Conservation (phyloP, 148 eudicot genomes). For the Rhododendron ferrugineum region DNA sequence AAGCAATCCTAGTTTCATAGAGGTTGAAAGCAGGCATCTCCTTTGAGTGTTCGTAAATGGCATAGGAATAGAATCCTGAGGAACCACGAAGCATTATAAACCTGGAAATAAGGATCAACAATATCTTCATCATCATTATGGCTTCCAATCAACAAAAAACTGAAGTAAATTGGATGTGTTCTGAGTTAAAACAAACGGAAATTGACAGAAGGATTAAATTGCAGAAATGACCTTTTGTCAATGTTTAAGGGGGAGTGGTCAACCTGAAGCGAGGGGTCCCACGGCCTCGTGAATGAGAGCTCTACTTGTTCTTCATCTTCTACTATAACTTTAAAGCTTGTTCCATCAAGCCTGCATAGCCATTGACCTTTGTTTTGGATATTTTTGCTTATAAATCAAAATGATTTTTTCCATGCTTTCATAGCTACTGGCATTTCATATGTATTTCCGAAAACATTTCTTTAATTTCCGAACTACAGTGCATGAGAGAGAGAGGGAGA, state of each 20-base stretch:
- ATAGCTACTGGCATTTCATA: background rate
- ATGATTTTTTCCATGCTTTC: background rate
- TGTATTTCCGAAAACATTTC: background rate
- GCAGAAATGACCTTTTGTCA: constrained; percentile 38
- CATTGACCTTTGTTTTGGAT: background rate
- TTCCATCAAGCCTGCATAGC: constrained; percentile 34
- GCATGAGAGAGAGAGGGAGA: background rate
- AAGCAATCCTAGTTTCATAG: constrained; percentile 69
- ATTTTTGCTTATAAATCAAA: background rate
- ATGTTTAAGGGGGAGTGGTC: constrained; percentile 35
- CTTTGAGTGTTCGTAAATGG: constrained; percentile 46
- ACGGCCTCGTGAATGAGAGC: constrained; percentile 42
- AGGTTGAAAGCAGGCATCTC: constrained; percentile 81
- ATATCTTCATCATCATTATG: background rate
- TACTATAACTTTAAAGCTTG: constrained; percentile 32
- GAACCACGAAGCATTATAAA: constrained; percentile 56
- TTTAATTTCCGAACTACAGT: background rate
- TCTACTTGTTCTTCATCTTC: constrained; percentile 43
- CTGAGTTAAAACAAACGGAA: background rate
- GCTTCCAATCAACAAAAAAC: background rate
- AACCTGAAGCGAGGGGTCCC: constrained; percentile 36
- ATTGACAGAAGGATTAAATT: background rate
- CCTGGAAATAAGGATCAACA: constrained; percentile 18
- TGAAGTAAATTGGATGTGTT: background rate
- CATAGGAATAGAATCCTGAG: constrained; percentile 64